Evolutionary conservation across 2,329 filamentous ascomycete species (phyloP).

Genomic region (Cytospora piceae): DNA sequence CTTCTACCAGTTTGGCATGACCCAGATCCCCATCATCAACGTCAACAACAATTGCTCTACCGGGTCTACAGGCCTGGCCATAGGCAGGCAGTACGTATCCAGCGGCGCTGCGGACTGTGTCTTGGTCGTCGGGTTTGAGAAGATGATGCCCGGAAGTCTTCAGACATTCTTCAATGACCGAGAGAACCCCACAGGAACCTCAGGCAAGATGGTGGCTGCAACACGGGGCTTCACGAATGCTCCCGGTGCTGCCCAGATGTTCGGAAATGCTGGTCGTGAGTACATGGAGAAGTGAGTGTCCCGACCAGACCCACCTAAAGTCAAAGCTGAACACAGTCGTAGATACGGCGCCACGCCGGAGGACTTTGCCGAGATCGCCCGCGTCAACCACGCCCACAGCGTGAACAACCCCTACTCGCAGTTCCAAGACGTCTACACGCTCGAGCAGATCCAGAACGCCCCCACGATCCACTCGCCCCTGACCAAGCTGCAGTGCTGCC

Average conservation of each 20-base stretch:
- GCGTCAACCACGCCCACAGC: constrained; percentile 91
- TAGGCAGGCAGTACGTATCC: constrained; percentile 79
- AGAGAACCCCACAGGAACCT: constrained; percentile 75
- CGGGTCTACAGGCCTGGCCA: constrained; percentile 85
- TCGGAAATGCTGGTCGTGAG: constrained; percentile 90
- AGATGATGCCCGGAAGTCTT: constrained; percentile 93
- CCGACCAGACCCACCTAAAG: not conserved
- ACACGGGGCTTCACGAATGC: constrained; percentile 82
- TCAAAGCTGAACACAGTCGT: not conserved
- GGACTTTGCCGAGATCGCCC: constrained; percentile 93
- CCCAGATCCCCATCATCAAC: constrained; percentile 93
- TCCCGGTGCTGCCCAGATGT: constrained; percentile 88
- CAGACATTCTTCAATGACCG: constrained; percentile 85
- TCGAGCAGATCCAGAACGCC: constrained; percentile 76
- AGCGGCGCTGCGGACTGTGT: constrained; percentile 85
- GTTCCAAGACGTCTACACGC: constrained; percentile 89
- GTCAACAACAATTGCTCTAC: constrained; percentile 99
- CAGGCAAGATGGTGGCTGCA: constrained; percentile 76
- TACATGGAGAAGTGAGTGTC: constrained; percentile 86
- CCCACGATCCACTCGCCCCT: constrained; percentile 83
- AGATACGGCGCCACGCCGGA: constrained; percentile 80
- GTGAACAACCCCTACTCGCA: constrained; percentile 97
- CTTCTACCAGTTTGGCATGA: constrained; percentile 99
- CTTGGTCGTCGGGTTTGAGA: constrained; percentile 93
- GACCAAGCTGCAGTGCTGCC: constrained; percentile 98